phyloP scores from a whole-genome alignment of 192 early-diverging fungal genomes.

The Glomus cerebriforme region DNA sequence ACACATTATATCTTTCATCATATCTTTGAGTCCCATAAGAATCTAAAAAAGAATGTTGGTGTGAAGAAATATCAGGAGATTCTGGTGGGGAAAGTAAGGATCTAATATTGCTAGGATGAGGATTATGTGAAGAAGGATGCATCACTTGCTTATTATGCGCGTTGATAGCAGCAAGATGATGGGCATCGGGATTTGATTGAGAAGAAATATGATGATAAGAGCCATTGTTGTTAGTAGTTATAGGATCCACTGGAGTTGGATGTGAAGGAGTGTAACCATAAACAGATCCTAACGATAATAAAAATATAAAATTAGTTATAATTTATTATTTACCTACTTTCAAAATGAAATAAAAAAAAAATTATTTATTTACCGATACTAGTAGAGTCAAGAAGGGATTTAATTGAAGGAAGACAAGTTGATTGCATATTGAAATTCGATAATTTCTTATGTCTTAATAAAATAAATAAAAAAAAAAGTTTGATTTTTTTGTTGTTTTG shows the following conservation, averaged over 20 bases:
- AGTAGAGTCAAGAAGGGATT: conserved; percentile 9
- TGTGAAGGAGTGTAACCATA: not conserved
- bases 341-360: not conserved
- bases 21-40: not conserved
- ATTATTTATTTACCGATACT: not conserved
- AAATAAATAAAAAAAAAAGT: no score
- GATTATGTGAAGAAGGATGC: not conserved
- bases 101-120: conserved; percentile 11
- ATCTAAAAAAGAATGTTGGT: not conserved
- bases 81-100: conserved; percentile 1
- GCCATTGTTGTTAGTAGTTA: not conserved
- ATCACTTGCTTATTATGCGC: conserved; percentile 13
- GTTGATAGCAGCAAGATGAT: conserved; percentile 15
- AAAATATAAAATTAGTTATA: not conserved
- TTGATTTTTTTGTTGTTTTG: not conserved
- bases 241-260: not conserved
- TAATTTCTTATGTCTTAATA: no score
- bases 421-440: not conserved
- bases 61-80: conserved; percentile 7
- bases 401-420: conserved; percentile 14
- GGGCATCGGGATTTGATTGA: not conserved
- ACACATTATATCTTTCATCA: not conserved
- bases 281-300: not conserved
- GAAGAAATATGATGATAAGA: not conserved
- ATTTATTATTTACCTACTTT: not conserved